A percentile compares a stretch with the other conserved stretches of the same genome.
Conservation (phyloP, 345 rosid species). For the Aegle marmelos region DNA sequence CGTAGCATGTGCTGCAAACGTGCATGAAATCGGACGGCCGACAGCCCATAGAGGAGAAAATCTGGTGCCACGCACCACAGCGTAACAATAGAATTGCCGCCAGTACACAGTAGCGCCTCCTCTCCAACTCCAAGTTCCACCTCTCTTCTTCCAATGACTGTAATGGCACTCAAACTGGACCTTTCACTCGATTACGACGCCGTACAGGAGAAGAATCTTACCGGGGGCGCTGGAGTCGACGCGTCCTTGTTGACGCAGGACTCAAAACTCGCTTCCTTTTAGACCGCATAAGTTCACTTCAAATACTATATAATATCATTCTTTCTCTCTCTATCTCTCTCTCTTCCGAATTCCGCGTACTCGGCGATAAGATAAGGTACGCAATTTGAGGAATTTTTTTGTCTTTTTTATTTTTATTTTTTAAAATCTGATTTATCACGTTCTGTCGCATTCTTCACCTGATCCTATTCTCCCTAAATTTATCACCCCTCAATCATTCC, state of each 20-base stretch:
- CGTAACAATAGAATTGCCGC: background rate
- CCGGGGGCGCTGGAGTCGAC: background rate
- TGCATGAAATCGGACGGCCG: background rate
- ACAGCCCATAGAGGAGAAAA: background rate
- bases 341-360: background rate
- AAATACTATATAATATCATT: background rate
- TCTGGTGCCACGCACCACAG: background rate
- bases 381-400: background rate
- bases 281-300: background rate
- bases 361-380: constrained; percentile 11
- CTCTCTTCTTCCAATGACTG: background rate
- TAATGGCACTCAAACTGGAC: background rate
- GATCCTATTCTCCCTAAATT: background rate
- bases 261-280: background rate
- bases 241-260: background rate
- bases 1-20: background rate
- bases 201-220: background rate
- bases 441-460: background rate
- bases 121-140: no score
- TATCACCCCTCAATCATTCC: background rate
- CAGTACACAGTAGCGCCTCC: background rate
- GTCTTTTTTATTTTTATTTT: background rate
- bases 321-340: background rate
- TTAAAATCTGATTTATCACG: background rate
- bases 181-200: background rate